phyloP scores from a whole-genome alignment of 2,329 filamentous ascomycete genomes.

The Erysiphe pulchra region DNA sequence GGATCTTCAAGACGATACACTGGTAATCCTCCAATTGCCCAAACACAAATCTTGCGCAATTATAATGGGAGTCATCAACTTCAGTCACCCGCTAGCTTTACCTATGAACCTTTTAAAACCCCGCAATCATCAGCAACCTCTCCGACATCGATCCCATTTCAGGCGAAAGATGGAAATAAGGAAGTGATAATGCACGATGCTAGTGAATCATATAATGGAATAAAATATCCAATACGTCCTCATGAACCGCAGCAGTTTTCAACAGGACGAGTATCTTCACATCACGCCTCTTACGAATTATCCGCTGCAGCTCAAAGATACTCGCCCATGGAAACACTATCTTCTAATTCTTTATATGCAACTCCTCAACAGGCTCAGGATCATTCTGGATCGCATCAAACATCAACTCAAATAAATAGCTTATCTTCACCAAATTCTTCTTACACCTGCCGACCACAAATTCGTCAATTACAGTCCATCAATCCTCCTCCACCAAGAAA shows the following conservation, averaged over 20 bases:
- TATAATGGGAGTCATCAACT: slow-evolving; percentile 16
- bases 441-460: slow-evolving; percentile 20
- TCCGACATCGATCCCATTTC: slow-evolving; percentile 22
- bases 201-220: slow-evolving; percentile 55
- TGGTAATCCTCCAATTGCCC: slow-evolving; percentile 15
- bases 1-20: slow-evolving; percentile 39
- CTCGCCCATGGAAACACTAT: slow-evolving; percentile 80
- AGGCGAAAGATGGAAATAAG: slow-evolving; percentile 44
- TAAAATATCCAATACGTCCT: slow-evolving; percentile 65
- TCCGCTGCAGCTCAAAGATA: slow-evolving; percentile 75
- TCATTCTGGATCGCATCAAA: slow-evolving; percentile 34
- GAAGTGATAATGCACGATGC: slow-evolving; percentile 74
- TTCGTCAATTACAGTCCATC: slow-evolving; percentile 50
- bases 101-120: slow-evolving; percentile 37
- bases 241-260: slow-evolving; percentile 49
- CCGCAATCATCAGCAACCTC: slow-evolving; percentile 30
- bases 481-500: slow-evolving; percentile 40
- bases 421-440: slow-evolving; percentile 33
- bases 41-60: slow-evolving; percentile 23
- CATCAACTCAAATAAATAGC: slow-evolving; percentile 44
- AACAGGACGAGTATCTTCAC: slow-evolving; percentile 23
- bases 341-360: slow-evolving; percentile 56
- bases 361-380: slow-evolving; percentile 26
- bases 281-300: slow-evolving; percentile 47
- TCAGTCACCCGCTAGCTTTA: slow-evolving; percentile 32